Evolutionary conservation across 768 basidiomycete genomes (phyloP), one percentile per base, ranked within the genome.

Genomic region (Cyathus striatus): DNA sequence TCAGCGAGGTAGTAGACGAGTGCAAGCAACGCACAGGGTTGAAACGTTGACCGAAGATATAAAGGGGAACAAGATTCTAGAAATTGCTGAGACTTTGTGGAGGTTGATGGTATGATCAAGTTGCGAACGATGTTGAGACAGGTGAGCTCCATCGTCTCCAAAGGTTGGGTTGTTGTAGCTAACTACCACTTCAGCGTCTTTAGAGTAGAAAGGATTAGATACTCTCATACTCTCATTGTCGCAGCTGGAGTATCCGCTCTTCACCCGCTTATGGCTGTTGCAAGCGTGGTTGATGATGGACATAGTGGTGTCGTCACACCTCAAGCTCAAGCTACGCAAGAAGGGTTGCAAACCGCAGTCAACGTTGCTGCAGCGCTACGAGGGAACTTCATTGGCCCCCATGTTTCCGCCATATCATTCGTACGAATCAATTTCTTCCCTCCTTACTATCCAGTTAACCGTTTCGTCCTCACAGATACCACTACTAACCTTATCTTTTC

Each of bases 241-340:
- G 75, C 78, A 23, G 90, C 91, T 2, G 93, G 93, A 3, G 86
- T 93, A 0, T 89, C 89, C 1, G 83, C 90, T 9, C 68, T 92
- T 2, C 79, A 77, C 40, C 86, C 91, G 0, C 65, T 95, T 20
- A 69, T 93, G 59, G 74, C 78, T 2, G 62, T 90, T 7, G 83
- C 87, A 13, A 85, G 83, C 2, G 66, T 77, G 0, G n/a, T n/a
- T n/a, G n/a, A n/a, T n/a, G 63, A 75, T 38, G 53, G 62, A 0
- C 46, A 60, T 4, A 62, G 51, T 12, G n/a, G n/a, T n/a, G n/a
- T n/a, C n/a, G n/a, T n/a, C n/a, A 58, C 49, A 10, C 57, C 55
- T 12, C 58, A 63, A 26, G 44, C 56, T 6, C 65, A 75, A 27
- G 70, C 76, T 6, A 66, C 66, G 1, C 52, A 60, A 5, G 76